Conservation (phyloP, 2,329 filamentous ascomycete species). For the Sporothrix pallida region DNA sequence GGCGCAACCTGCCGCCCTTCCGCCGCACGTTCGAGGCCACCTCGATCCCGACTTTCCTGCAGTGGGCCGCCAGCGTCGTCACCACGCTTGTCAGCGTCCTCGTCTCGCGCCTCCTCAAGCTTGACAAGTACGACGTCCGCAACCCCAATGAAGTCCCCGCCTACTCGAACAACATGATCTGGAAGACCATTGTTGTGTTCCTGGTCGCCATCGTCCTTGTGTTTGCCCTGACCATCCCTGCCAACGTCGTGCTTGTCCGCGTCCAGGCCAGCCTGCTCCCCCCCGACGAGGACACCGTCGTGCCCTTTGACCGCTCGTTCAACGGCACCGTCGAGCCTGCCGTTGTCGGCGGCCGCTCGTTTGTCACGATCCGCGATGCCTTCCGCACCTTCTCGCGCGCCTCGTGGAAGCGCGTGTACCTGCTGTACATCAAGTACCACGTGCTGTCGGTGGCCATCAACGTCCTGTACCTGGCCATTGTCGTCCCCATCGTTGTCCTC, state of each 20-base stretch:
- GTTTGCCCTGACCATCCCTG: slow-evolving; percentile 73
- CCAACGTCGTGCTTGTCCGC: slow-evolving; percentile 76
- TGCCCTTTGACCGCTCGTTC: slow-evolving; percentile 89
- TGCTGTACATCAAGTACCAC: slow-evolving; percentile 76
- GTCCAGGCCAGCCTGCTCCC: slow-evolving; percentile 87
- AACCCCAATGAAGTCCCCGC: slow-evolving; percentile 48
- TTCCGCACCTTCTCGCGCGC: slow-evolving; percentile 78
- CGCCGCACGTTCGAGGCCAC: slow-evolving; percentile 70
- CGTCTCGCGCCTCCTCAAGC: slow-evolving; percentile 54
- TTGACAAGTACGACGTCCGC: slow-evolving; percentile 50
- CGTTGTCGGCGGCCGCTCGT: slow-evolving; percentile 74
- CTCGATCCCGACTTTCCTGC: slow-evolving; percentile 67
- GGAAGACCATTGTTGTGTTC: slow-evolving; percentile 56
- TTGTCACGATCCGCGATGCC: slow-evolving; percentile 73
- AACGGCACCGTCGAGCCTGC: slow-evolving; percentile 76
- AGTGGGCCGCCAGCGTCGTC: slow-evolving; percentile 64
- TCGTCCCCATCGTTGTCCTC: slow-evolving; percentile 60
- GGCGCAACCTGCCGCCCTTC: slow-evolving; percentile 70
- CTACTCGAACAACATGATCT: slow-evolving; percentile 48
- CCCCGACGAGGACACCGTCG: slow-evolving; percentile 79
- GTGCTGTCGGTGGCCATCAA: slow-evolving; percentile 57
- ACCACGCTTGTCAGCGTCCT: slow-evolving; percentile 54
- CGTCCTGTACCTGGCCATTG: slow-evolving; percentile 54
- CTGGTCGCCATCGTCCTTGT: slow-evolving; percentile 57
- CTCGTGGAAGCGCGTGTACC: slow-evolving; percentile 74